These are phyloP conservation scores for Lithohypha guttulata DNA, from an alignment of 2,329 filamentous ascomycete genomes.

Conservation along the genomic window DNA sequence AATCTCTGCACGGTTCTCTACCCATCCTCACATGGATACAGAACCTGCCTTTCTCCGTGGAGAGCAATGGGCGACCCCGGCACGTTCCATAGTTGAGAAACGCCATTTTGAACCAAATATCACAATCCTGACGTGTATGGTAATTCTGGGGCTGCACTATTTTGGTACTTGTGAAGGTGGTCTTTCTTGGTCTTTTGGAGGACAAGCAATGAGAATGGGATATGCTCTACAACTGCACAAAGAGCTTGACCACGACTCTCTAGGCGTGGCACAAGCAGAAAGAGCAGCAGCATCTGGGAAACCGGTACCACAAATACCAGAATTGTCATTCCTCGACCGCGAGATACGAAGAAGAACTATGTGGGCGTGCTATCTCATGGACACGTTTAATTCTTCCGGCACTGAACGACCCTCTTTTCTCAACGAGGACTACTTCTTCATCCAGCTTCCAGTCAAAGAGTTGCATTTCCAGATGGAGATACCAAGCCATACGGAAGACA, in stretches of 20 bases:
- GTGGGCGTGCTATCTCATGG: conserved; percentile 98
- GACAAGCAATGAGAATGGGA: conserved; percentile 92
- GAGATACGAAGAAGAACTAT: conserved; percentile 89
- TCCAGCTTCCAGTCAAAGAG: conserved; percentile 85
- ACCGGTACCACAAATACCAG: conserved; percentile 36
- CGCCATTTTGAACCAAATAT: conserved; percentile 94
- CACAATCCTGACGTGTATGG: conserved; percentile 81
- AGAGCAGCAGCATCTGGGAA: conserved; percentile 12
- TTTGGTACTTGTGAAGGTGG: conserved; percentile 96
- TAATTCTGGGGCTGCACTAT: conserved; percentile 83
- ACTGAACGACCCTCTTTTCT: conserved; percentile 87
- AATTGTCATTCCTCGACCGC: conserved; percentile 79
- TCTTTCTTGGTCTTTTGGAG: conserved; percentile 88
- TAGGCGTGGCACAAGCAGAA: conserved; percentile 41
- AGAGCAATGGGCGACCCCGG: conserved; percentile 79
- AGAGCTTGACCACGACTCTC: conserved; percentile 74
- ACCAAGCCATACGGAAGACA: conserved; percentile 71
- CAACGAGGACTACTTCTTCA: conserved; percentile 75
- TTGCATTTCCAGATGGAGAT: conserved; percentile 85
- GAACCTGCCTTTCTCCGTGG: conserved; percentile 76
- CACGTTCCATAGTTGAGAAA: conserved; percentile 75
- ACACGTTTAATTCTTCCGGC: conserved; percentile 91
- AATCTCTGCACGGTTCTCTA: conserved; percentile 88
- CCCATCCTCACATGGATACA: conserved; percentile 66
- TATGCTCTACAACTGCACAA: conserved; percentile 89